Evolutionary conservation across 2,329 filamentous ascomycete species (phyloP), one percentile per base, ranked within the genome.

Genomic region (Colletotrichum horii): DNA sequence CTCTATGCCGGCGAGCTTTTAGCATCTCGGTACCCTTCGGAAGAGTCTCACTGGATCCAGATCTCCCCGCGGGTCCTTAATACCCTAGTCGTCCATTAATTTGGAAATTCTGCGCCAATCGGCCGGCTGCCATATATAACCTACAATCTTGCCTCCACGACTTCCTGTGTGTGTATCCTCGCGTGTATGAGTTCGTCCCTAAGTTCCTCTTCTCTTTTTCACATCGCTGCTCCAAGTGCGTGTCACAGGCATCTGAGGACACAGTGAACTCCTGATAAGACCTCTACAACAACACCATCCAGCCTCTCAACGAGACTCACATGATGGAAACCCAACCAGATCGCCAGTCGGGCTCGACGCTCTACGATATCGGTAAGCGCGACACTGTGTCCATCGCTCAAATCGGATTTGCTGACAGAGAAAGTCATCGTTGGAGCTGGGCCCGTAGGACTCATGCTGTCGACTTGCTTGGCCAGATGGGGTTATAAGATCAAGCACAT

Each of bases 401-500:
- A 4, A 22, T 11, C 48, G 36, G 8, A 12, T 22, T 36, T 30
- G 11, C n/a, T 58, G 22, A 65, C 79, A 82, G 11, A 5, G 60
- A 66, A 74, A 91, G 95, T 98, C 79, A 96, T 98, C 79, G 90
- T 98, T 71, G 96, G 96, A 78, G 96, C 96, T 71, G 96, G 96
- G 19, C 96, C 96, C 6, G 95, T 96, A 55, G 96, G 96, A 71
- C 91, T 98, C 74, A 93, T 97, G 86, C 90, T 98, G 28, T 97
- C 95, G 11, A 96, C 96, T 34, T 96, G 94, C 82, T 90, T 98
- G 77, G 94, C 95, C 76, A 90, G 96, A 87, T 98, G 96, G 95
- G 96, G 96, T 24, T 98, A 98, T 89, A 95, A 92, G 84, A 95
- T 98, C 84, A 98, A 96, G 88, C 95, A 98, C 85, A 95, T 98